Evolutionary conservation across 805 yeast species (phyloP).

Genomic region (Lipomyces spencermartinsiae): DNA sequence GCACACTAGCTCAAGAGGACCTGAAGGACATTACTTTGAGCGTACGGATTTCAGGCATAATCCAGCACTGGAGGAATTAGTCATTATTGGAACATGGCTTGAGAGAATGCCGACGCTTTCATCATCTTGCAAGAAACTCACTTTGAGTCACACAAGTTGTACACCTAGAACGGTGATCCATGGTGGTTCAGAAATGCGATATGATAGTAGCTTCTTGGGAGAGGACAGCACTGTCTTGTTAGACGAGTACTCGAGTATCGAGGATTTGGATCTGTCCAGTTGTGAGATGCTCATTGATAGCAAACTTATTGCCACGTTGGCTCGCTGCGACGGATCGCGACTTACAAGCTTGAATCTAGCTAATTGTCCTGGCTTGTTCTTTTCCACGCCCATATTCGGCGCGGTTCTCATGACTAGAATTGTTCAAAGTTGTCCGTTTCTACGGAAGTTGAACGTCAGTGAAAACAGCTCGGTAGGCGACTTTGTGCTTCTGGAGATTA

Average conservation of each 20-base stretch:
- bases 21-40: slow-evolving; percentile 19
- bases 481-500: slow-evolving; percentile 7
- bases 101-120: slow-evolving; percentile 26
- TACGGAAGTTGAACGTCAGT: slow-evolving; percentile 16
- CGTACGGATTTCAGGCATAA: slow-evolving; percentile 17
- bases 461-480: slow-evolving; percentile 17
- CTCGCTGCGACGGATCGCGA: slow-evolving; percentile 14
- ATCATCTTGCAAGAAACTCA: slow-evolving; percentile 11
- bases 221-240: slow-evolving; percentile 12
- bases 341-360: slow-evolving; percentile 16
- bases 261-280: slow-evolving; percentile 3
- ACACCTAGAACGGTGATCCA: slow-evolving; percentile 17
- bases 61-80: slow-evolving; percentile 8
- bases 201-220: slow-evolving; percentile 21
- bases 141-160: slow-evolving; percentile 16
- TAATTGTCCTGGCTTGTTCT: slow-evolving; percentile 19
- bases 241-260: slow-evolving; percentile 15
- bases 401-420: slow-evolving; percentile 15
- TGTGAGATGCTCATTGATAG: slow-evolving; percentile 27
- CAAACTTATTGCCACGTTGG: slow-evolving; percentile 17
- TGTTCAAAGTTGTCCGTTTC: slow-evolving; percentile 16
- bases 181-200: slow-evolving; percentile 11
- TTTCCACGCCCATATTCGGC: slow-evolving; percentile 14
- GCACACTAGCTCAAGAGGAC: slow-evolving; percentile 18
- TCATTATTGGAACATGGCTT: slow-evolving; percentile 19